Evolutionary conservation across 176 grass and related monocot species (phyloP), one percentile per base, ranked within the genome.

Genomic region (Eleusine indica): DNA sequence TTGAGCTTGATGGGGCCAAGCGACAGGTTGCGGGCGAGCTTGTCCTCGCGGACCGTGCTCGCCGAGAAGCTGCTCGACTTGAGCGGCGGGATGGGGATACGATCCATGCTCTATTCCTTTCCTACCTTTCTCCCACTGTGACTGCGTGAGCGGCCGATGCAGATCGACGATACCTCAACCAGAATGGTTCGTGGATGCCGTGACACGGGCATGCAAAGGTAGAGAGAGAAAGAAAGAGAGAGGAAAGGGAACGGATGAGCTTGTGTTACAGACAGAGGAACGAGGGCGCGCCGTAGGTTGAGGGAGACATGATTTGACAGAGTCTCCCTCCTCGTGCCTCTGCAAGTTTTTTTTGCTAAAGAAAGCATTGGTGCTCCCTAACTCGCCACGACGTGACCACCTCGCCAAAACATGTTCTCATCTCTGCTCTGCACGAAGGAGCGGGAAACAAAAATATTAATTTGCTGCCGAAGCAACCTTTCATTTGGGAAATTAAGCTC

Each of bases 21-120:
- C 38, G 96, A 98, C 82, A 98, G 91, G 79, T 95, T 98, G 56
- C 96, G 96, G 61, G 90, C 85, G 76, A 85, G 92, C 82, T 91
- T 95, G 69, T 98, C 96, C 65, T 95, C 89, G 35, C 93, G 89
- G 73, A 22, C 17, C 47, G 77, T 79, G 13, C 79, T 72, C 68
- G 89, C 79, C 21, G 94, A 94, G 85, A 98, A 98, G 78, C 96
- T 98, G 88, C 90, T 98, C 9, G 89, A 95, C 82, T 98, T 98
- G 29, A 88, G 85, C 79, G 92, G 67, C 83, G 71, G 84, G 47
- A 48, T 56, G 74, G 78, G 82, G 77, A 86, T 91, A 54, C 87
- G 89, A 47, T 95, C 91, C 96, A 95, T 95, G 13, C 61, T 85
- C 9, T 37, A 4, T 93, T 17, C 66, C 80, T 13, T 28, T 6